Evolutionary conservation across 192 early-diverging fungal species (phyloP).

Genomic region (Entomortierella lignicola): DNA sequence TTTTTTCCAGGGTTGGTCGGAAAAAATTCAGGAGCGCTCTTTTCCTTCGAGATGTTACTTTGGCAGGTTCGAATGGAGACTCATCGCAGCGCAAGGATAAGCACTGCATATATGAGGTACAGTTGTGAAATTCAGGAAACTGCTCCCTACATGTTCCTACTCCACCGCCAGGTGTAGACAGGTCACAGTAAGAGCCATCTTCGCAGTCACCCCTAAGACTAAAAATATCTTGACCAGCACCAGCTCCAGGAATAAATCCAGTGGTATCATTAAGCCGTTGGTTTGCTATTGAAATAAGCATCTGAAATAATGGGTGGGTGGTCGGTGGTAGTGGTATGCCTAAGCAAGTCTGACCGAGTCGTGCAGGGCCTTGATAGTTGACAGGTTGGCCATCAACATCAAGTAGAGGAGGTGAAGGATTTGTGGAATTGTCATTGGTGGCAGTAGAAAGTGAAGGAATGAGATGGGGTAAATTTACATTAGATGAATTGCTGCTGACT

Average conservation of each 20-base stretch:
- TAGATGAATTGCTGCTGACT: not conserved
- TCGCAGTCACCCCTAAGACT: constrained; percentile 33
- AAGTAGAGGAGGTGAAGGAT: constrained; percentile 17
- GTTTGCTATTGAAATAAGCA: constrained; percentile 21
- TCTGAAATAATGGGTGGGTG: constrained; percentile 33
- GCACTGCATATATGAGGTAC: constrained; percentile 40
- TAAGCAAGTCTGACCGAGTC: constrained; percentile 29
- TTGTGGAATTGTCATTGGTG: constrained; percentile 23
- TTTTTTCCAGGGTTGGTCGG: no score
- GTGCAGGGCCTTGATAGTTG: constrained; percentile 24
- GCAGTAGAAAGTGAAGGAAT: constrained; percentile 12
- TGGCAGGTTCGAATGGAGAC: not conserved
- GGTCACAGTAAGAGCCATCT: constrained; percentile 38
- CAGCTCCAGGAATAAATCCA: constrained; percentile 4
- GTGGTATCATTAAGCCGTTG: constrained; percentile 17
- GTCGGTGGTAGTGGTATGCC: constrained; percentile 15
- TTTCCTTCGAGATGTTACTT: not conserved
- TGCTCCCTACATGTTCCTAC: constrained; percentile 25
- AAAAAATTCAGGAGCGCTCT: not conserved
- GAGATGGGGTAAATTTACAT: not conserved
- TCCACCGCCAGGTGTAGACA: constrained; percentile 3
- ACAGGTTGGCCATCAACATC: constrained; percentile 28
- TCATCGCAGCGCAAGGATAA: constrained; percentile 28
- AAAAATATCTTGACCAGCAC: constrained; percentile 17
- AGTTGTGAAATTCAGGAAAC: constrained; percentile 30